Base-by-base conservation (phyloP, 2,329 filamentous ascomycete genomes). In the Sarocladium kiliense region DNA sequence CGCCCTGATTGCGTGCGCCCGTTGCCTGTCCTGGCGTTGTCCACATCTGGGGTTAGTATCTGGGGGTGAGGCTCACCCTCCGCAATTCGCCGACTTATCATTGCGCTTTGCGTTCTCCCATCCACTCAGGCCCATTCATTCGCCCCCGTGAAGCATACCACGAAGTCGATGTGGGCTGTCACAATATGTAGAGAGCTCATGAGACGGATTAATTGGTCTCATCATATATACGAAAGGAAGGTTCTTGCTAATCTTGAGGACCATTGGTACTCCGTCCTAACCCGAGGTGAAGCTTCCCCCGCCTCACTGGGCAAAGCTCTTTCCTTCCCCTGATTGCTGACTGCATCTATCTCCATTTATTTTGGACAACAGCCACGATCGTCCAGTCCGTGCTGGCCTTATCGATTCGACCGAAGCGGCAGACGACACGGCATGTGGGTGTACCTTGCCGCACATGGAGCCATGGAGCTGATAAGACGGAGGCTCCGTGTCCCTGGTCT, bases 41-140 rank as follows among this genome's bases (percentile, higher is more conserved):
- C 18, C 47, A 19, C 6, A 18, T 51, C 47, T 51, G 47, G 47
- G 47, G 47, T 51, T 36, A 16, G 26, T 21, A 36, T 51, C 47
- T 51, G 47, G 47, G 44, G 47, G 27, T 36, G 47, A 36, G 47
- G 27, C 47, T 51, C 47, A 34, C 47, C 47, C 30, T 51, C 47
- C 30, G 30, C 47, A 51, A 32, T 36, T 51, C 4, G 27, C n/a
- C 30, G 47, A 27, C 47, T 51, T 51, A 51, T 51, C 47, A 18
- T 14, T 16, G 27, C 47, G n/a, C 44, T 12, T 5, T 51, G 30
- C 7, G 18, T 14, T 47, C 19, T 12, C 3, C 5, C 18, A 12
- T 12, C 21, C 18, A 44, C 41, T 23, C 18, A 25, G 6, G 21
- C 21, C 23, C 41, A 16, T 6, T 18, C 21, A 25, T 44, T 25